Conservation (phyloP, 495 filamentous ascomycete genomes). For the Friedmanniomyces endolithicus region DNA sequence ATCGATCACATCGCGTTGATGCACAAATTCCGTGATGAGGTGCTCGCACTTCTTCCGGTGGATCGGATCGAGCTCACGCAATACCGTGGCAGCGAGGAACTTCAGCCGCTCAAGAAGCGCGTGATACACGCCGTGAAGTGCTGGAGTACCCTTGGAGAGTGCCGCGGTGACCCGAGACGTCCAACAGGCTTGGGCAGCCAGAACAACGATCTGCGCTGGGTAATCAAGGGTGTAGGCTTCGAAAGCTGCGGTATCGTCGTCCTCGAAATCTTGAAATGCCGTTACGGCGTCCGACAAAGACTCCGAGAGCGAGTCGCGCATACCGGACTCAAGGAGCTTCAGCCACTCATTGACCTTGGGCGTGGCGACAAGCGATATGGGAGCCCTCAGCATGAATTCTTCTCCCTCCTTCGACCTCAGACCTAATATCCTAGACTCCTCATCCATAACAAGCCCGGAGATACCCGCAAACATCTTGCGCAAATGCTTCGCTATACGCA, state of each 20-base stretch:
- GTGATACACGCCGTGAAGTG: conserved; percentile 56
- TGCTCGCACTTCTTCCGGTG: conserved; percentile 93
- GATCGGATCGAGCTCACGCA: conserved; percentile 76
- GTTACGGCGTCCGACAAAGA: conserved; percentile 74
- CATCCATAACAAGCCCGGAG: conserved; percentile 78
- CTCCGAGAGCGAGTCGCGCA: conserved; percentile 89
- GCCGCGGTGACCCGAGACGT: conserved; percentile 68
- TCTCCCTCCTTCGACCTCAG: conserved; percentile 96
- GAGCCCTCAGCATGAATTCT: conserved; percentile 70
- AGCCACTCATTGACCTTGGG: conserved; percentile 98
- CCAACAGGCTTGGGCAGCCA: conserved; percentile 93
- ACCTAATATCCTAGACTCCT: conserved; percentile 68
- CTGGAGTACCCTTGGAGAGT: conserved; percentile 53
- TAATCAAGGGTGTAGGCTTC: conserved; percentile 65
- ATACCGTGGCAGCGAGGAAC: conserved; percentile 74
- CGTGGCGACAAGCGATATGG: conserved; percentile 81
- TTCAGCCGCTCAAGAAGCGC: conserved; percentile 68
- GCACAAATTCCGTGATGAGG: conserved; percentile 96
- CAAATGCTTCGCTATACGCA: conserved; percentile 93
- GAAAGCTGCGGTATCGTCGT: conserved; percentile 51
- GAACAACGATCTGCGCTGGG: conserved; percentile 88
- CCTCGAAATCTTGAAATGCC: conserved; percentile 54
- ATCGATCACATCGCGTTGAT: conserved; percentile 83
- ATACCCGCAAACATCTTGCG: conserved; percentile 99
- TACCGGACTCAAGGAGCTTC: conserved; percentile 73